Percentiles rank a stretch among this genome's conserved stretches.
Evolutionary conservation across 2,329 filamentous ascomycete genomes (phyloP).

Genomic region (Ceratocystis destructans): DNA sequence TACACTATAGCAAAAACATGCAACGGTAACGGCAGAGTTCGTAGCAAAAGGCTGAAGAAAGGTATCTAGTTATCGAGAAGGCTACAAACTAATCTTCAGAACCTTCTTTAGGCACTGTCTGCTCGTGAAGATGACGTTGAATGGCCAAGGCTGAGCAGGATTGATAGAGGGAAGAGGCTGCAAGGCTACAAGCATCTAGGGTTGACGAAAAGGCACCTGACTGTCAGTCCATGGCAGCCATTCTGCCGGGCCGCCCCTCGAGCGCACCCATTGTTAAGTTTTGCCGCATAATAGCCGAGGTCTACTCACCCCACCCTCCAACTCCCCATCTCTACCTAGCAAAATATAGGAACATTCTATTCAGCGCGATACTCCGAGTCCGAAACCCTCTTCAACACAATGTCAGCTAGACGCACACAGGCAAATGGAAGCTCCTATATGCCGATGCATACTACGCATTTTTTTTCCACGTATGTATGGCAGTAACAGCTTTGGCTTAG

Average conservation of each 20-base stretch:
- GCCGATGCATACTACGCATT: too few species aligned
- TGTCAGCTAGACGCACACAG: too few species aligned
- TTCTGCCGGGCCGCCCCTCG: background rate
- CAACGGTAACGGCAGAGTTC: background rate
- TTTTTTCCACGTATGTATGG: too few species aligned
- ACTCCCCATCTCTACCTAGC: too few species aligned
- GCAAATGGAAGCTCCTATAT: too few species aligned
- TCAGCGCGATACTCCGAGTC: too few species aligned
- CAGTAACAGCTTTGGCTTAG: too few species aligned
- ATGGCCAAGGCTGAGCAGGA: background rate
- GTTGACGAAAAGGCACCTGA: background rate
- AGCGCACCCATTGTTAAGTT: too few species aligned
- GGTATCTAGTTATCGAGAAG: background rate
- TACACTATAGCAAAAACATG: background rate
- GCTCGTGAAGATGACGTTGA: background rate
- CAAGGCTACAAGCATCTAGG: background rate
- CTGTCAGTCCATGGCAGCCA: background rate
- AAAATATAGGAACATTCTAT: too few species aligned
- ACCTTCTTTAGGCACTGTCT: background rate
- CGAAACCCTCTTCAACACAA: too few species aligned
- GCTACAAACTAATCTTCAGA: background rate
- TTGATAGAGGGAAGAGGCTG: background rate
- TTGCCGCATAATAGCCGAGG: too few species aligned
- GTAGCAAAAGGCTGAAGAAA: background rate
- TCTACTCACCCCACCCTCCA: too few species aligned